phyloP scores from a whole-genome alignment of 1,139 yeast genomes.

The Yamadazyma membranifaciens region DNA sequence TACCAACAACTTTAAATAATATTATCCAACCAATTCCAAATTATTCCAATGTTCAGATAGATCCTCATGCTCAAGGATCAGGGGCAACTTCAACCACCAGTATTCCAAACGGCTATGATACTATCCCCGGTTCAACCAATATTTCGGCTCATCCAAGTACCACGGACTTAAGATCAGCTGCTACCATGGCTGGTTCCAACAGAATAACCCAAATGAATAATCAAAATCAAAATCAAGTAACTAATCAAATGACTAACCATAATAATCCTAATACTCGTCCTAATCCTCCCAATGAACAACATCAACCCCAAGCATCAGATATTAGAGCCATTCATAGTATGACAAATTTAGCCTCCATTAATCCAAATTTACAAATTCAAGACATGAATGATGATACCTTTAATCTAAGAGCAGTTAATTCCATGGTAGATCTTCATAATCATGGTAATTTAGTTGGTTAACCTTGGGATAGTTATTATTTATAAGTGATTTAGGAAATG shows the following conservation, averaged over 20 bases:
- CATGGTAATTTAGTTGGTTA: constrained; percentile 13
- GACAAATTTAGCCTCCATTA: constrained; percentile 31
- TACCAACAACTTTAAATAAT: constrained; percentile 18
- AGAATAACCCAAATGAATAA: neutral
- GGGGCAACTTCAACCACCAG: constrained; percentile 12
- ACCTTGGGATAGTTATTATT: neutral
- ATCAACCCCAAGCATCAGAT: constrained; percentile 17
- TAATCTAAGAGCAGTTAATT: constrained; percentile 29
- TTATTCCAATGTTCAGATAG: constrained; percentile 13
- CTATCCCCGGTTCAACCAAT: constrained; percentile 12
- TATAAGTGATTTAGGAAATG: too few relatives aligned
- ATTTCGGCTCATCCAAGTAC: constrained; percentile 23
- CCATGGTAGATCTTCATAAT: constrained; percentile 36
- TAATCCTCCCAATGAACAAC: neutral
- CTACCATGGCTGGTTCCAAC: constrained; percentile 1
- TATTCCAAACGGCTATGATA: constrained; percentile 13
- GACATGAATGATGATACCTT: constrained; percentile 11
- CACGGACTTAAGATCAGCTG: constrained; percentile 28
- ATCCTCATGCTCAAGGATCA: constrained; percentile 10
- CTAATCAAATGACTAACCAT: neutral
- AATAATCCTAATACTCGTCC: neutral
- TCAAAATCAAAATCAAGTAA: neutral
- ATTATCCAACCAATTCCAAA: constrained; percentile 3
- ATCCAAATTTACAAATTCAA: constrained; percentile 7
- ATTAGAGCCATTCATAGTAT: constrained; percentile 38